phyloP scores from a whole-genome alignment of 306 rosid genomes.

The Vachellia collinsii region DNA sequence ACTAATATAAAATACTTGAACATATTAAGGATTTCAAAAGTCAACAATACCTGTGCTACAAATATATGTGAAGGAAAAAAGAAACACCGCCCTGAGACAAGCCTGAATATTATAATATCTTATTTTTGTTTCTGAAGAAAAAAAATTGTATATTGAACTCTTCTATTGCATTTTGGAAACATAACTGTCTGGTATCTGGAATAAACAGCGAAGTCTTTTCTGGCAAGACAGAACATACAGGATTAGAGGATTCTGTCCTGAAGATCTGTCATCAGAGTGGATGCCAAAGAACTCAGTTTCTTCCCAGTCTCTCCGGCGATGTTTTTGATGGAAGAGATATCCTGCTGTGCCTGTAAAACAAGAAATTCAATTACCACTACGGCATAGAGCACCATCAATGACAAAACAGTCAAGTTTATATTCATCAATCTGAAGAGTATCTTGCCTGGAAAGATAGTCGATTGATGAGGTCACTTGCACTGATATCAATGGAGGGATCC shows the following conservation, averaged over 20 bases:
- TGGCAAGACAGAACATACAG: constrained; percentile 39
- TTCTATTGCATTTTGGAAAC: constrained; percentile 45
- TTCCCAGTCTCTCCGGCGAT: constrained; percentile 95
- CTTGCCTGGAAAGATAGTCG: constrained; percentile 75
- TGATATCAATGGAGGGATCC: constrained; percentile 63
- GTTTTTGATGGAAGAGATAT: constrained; percentile 80
- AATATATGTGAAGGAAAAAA: background rate
- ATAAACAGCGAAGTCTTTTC: constrained; percentile 24
- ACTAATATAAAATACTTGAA: constrained; percentile 7
- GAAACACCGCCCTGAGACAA: constrained; percentile 41
- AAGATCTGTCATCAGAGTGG: constrained; percentile 80
- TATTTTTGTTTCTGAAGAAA: constrained; percentile 33
- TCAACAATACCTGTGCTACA: constrained; percentile 30
- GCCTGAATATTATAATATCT: constrained; percentile 30
- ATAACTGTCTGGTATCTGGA: constrained; percentile 35
- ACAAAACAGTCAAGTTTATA: background rate
- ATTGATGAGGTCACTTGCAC: constrained; percentile 69
- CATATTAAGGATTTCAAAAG: constrained; percentile 13
- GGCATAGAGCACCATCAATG: background rate
- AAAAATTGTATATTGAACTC: constrained; percentile 43
- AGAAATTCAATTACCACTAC: background rate
- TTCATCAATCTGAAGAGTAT: constrained; percentile 3
- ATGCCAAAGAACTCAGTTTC: constrained; percentile 83
- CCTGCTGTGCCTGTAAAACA: constrained; percentile 77
- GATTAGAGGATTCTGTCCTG: constrained; percentile 86